A percentile compares a stretch with the other conserved stretches of the same genome.
These are phyloP conservation scores for Xylaria sp. DNA, from an alignment of 2,329 filamentous ascomycete genomes.

Conservation along the genomic window DNA sequence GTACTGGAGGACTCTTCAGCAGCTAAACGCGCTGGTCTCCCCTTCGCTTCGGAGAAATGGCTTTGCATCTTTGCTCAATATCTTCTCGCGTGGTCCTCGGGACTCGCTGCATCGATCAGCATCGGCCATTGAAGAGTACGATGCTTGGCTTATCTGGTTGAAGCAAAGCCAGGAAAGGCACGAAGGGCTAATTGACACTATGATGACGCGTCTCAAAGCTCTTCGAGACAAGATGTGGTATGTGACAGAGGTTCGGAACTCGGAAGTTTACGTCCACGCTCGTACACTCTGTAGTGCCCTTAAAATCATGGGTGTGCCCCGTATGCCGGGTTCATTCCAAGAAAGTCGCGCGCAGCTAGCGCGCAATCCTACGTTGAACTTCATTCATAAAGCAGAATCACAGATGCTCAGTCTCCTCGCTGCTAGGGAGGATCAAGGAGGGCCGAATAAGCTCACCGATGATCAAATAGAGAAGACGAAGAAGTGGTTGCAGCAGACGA, in stretches of 20 bases:
- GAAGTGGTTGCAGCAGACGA: constrained; percentile 82
- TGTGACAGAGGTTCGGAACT: constrained; percentile 91
- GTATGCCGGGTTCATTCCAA: constrained; percentile 65
- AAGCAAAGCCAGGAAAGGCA: constrained; percentile 84
- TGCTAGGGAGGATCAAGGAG: constrained; percentile 83
- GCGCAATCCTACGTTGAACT: constrained; percentile 64
- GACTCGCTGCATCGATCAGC: constrained; percentile 76
- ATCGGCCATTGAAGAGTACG: constrained; percentile 80
- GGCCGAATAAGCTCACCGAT: constrained; percentile 95
- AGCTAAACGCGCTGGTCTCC: constrained; percentile 72
- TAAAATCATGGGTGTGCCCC: constrained; percentile 85
- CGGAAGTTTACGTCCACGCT: constrained; percentile 86
- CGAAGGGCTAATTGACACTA: constrained; percentile 77
- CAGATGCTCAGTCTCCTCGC: constrained; percentile 90
- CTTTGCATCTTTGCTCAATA: constrained; percentile 76
- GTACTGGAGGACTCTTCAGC: constrained; percentile 85
- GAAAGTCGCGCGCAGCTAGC: constrained; percentile 60
- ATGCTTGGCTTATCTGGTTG: constrained; percentile 84
- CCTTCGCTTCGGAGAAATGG: constrained; percentile 73
- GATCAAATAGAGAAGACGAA: constrained; percentile 88
- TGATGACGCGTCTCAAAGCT: constrained; percentile 78
- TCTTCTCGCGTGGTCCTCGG: constrained; percentile 77
- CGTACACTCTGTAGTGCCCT: constrained; percentile 87
- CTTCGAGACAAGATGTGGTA: constrained; percentile 99
- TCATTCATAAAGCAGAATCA: constrained; percentile 82